Evolutionary conservation across 2,329 filamentous ascomycete genomes (phyloP), one percentile per base, ranked within the genome.

Genomic region (Diaporthe destruens): DNA sequence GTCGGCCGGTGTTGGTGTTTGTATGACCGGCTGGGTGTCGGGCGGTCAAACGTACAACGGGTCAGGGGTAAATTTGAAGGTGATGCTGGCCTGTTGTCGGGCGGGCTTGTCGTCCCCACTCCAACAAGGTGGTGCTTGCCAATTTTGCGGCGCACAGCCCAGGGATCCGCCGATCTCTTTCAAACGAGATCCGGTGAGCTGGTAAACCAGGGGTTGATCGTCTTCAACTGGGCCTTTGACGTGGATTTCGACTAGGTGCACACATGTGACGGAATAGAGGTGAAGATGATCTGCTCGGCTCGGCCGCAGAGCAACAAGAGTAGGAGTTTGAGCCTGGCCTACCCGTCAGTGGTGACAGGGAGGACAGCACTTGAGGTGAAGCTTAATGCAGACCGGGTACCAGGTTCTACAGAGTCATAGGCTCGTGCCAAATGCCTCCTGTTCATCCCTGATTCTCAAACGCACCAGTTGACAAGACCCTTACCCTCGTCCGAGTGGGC

Each of bases 401-500:
- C 44, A 16, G 61, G 61, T 53, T 53, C 61, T 51, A 44, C 47
- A 53, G 42, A 66, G 11, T 39, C 61, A 34, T 39, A 66, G 32
- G 32, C 44, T 39, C 47, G 44, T 53, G 61, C 32, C 61, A 44
- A 66, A 51, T 53, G 47, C 61, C 29, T 66, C 61, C 44, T 18
- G 61, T 66, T 66, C 61, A 53, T 66, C 61, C 61, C 61, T 66
- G 47, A n/a, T 66, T 66, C 61, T 66, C 47, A 66, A 53, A 66
- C 61, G 14, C 61, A 18, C 34, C 29, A 29, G 29, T 29, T 29
- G 29, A 36, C 32, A 20, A 3, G 61, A 66, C 61, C 61, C 61
- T 66, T 53, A 66, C 61, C 61, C 61, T 66, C 47, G 23, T 23
- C n/a, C 29, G 39, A 25, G 61, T 65, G 44, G 29, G 20, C 61